Evolutionary conservation across 192 early-diverging fungal genomes (phyloP), one percentile per base, ranked within the genome.

Genomic region (Obelidium mucronatum): DNA sequence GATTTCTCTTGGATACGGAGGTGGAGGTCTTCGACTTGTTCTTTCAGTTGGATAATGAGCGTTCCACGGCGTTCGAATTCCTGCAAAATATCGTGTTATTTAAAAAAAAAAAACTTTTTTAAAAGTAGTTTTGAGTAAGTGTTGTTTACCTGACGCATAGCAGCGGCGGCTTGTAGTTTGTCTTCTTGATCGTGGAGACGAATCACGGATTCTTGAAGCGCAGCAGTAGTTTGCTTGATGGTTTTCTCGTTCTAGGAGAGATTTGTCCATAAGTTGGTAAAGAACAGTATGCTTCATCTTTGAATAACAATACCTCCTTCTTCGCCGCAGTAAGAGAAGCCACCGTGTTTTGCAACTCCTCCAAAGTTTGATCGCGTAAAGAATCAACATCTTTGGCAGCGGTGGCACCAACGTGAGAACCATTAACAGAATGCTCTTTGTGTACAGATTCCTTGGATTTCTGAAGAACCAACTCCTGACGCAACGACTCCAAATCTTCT

Each of bases 21-120:
- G 40, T 65, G 31, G 62, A 79, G 42, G 56, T 81, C 83, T 61
- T 84, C 83, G 51, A 84, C 30, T 61, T 81, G 83, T 55, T 78
- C 75, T n/a, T 48, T 44, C 54, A 80, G 26, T 72, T 81, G 77
- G 15, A 77, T 67, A 22, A 80, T 74, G 3, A 73, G 55, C 2
- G n/a, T 65, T 17, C 61, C 61, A 34, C 67, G 74, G 15, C 40
- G 26, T 24, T 51, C 48, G 42, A 51, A 71, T 54, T 77, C 39
- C 52, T 52, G 3, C n/a, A n/a, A n/a, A n/a, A n/a, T n/a, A n/a
- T n/a, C n/a, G n/a, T n/a, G n/a, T n/a, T n/a, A n/a, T n/a, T n/a
- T n/a, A n/a, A n/a, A n/a, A n/a, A n/a, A n/a, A n/a, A n/a, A n/a
- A n/a, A n/a, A n/a, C n/a, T n/a, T n/a, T n/a, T n/a, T n/a, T n/a